Base-by-base conservation (phyloP, 345 rosid species). In the Salix viminalis region DNA sequence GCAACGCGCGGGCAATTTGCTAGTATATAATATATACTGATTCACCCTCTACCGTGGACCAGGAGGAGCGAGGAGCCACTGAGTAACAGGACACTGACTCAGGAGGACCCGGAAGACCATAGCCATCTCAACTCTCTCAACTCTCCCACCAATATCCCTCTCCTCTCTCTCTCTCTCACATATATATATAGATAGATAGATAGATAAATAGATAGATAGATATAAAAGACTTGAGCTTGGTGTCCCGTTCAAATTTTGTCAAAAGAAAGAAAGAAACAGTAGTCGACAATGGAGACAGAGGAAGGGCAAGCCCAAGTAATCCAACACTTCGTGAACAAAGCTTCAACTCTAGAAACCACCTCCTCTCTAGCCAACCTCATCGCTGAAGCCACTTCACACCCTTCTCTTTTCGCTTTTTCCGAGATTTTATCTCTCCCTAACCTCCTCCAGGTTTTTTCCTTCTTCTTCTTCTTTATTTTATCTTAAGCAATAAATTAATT, bases 281-380 rank as follows among this genome's bases (percentile, higher is more conserved):
- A 26, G 14, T 6, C 2, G 23, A 42, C 6, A 13, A 48, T 30
- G 89, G 89, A 87, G 76, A 81, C 81, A 32, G 87, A 89, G 76
- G 81, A 83, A 69, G 80, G 68, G 37, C 89, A 89, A 78, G 81
- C 80, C 36, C 81, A 76, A 65, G 18, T 81, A 1, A 84, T 89
- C 32, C 80, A 83, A 28, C 75, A 73, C 37, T 84, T 84, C 39
- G 83, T 87, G 46, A 36, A 70, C 44, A 84, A 79, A 79, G 87
- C 88, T 34, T 78, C 86, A 23, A 46, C 82, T 28, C 74, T 73
- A 46, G 21, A 13, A 3, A 36, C 42, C 13, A 77, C 18, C 58
- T 70, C 81, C 23, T 30, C 72, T 11, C 66, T 79, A 7, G 52
- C 44, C 19, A 46, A 52, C 18, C 56, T 71, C 44, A 37, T 76